Evolutionary conservation across 148 eudicot species (phyloP).

Genomic region (Nepenthes mirabilis): DNA sequence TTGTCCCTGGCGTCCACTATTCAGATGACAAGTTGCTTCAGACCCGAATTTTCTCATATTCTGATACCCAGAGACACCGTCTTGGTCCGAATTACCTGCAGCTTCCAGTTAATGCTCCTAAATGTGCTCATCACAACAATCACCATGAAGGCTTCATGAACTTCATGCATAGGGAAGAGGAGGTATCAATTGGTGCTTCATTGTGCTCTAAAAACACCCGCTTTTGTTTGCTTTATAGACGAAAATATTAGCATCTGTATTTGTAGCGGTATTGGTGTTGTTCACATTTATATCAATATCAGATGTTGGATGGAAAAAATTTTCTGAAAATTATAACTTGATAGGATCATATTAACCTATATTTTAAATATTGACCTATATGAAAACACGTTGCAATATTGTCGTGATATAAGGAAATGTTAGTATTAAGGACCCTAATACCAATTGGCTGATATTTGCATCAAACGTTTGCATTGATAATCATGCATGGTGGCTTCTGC

Average conservation of each 20-base stretch:
- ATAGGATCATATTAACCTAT: too few species aligned
- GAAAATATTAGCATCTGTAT: too few species aligned
- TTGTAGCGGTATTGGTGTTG: too few species aligned
- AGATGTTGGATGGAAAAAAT: too few species aligned
- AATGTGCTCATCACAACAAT: conserved; percentile 76
- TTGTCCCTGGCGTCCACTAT: conserved; percentile 74
- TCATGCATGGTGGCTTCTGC: background rate
- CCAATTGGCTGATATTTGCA: too few species aligned
- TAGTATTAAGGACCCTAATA: too few species aligned
- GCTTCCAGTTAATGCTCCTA: conserved; percentile 81
- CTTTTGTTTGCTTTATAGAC: background rate
- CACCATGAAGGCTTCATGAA: conserved; percentile 84
- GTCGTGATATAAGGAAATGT: too few species aligned
- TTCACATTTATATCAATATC: too few species aligned
- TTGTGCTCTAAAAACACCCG: background rate
- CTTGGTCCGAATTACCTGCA: conserved; percentile 86
- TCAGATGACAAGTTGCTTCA: conserved; percentile 89
- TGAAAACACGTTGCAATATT: too few species aligned
- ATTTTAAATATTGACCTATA: too few species aligned
- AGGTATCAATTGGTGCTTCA: conserved; percentile 28
- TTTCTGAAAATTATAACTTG: too few species aligned
- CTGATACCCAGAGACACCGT: conserved; percentile 90
- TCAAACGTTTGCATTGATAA: background rate
- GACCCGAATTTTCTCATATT: conserved; percentile 63
- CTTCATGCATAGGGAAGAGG: conserved; percentile 95